These are phyloP conservation scores for Fusarium mexicanum DNA, from an alignment of 2,329 filamentous ascomycete species.

Conservation along the genomic window DNA sequence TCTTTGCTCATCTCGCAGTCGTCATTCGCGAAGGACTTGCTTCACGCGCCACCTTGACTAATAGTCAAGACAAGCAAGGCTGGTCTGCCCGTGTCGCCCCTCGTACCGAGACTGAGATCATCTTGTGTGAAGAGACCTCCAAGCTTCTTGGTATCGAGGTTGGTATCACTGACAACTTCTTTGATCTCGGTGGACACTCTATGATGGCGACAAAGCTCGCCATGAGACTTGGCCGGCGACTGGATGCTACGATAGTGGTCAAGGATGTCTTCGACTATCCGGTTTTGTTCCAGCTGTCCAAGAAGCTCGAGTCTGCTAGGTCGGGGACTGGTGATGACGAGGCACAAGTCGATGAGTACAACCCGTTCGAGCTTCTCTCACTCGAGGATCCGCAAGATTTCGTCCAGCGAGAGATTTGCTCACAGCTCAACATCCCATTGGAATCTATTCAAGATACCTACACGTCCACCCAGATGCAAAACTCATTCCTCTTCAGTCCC, in stretches of 20 bases:
- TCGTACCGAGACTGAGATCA: not conserved
- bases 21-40: not conserved
- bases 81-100: not conserved
- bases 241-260: not conserved
- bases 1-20: not conserved
- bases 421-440: not conserved
- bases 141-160: not conserved
- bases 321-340: not conserved
- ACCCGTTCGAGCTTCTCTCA: not conserved
- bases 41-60: not conserved
- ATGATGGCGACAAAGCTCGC: slow-evolving; percentile 16
- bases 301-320: not conserved
- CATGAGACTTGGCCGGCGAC: not conserved
- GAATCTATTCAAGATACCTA: not conserved
- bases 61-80: not conserved
- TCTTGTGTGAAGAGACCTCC: not conserved
- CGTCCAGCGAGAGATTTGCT: not conserved
- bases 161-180: slow-evolving; percentile 13
- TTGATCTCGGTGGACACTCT: slow-evolving; percentile 6
- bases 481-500: not conserved
- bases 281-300: not conserved
- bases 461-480: not conserved
- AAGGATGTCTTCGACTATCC: slow-evolving; percentile 15
- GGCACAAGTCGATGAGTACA: not conserved
- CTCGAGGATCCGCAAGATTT: not conserved